These are phyloP conservation scores for Mycena floridula DNA, from an alignment of 768 basidiomycete genomes.

Conservation along the genomic window DNA sequence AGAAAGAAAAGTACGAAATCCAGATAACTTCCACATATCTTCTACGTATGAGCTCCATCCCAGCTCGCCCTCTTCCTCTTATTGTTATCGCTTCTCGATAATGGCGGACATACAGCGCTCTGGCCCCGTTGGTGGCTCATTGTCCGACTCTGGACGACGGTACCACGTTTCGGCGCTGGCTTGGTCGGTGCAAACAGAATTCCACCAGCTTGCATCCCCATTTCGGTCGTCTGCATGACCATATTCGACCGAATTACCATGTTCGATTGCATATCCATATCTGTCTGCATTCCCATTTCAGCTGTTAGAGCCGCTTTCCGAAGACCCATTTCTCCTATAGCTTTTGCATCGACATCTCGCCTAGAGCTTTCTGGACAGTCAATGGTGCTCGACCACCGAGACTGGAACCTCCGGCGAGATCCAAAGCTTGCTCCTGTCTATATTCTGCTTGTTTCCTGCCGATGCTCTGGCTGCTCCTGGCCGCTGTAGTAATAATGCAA, in stretches of 20 bases:
- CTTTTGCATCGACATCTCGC: neutral
- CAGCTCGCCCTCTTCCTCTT: slow-evolving; percentile 41
- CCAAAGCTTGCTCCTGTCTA: slow-evolving; percentile 27
- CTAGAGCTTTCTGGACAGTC: no score
- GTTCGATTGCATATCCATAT: neutral
- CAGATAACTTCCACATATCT: neutral
- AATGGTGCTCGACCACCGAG: neutral
- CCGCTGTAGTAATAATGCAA: slow-evolving; percentile 72
- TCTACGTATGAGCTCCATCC: slow-evolving; percentile 27
- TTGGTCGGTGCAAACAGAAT: slow-evolving; percentile 1
- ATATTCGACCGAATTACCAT: neutral
- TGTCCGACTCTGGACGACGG: neutral
- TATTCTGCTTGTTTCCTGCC: neutral
- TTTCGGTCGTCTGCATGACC: neutral
- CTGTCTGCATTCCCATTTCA: neutral
- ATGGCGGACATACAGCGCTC: slow-evolving; percentile 36
- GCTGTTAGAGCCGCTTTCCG: neutral
- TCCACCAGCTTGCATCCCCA: neutral
- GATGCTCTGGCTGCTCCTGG: slow-evolving; percentile 20
- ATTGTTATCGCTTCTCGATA: slow-evolving; percentile 21
- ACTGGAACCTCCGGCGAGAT: slow-evolving; percentile 24
- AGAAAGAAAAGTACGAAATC: neutral
- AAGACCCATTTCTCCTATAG: neutral
- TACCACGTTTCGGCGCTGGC: neutral
- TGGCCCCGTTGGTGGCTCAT: slow-evolving; percentile 34